Base-by-base conservation (phyloP, 139 green algal genomes). In the Auxenochlorella pyrenoidosa region DNA sequence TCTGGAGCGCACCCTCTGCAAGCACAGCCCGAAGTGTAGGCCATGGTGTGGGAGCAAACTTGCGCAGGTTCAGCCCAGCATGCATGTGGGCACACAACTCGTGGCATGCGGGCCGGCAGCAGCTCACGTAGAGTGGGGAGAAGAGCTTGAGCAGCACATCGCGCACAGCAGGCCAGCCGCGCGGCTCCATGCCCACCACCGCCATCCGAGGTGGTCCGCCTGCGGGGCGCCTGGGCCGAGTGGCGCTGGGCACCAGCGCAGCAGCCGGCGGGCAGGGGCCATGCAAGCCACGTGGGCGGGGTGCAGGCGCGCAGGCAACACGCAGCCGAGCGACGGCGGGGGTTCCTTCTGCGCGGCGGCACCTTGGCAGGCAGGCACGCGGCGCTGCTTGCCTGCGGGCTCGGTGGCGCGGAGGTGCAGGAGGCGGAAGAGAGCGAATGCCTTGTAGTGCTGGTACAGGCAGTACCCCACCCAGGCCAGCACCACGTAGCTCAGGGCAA, bases 401-500 rank as follows among this genome's bases (percentile, higher is more conserved):
- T 18, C 3, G 44, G 75, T 41, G 43, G 22, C 44, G 21, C 54
- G 78, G n/a, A 71, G 54, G 78, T 83, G 54, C 3, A 51, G n/a
- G 26, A 83, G 51, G 51, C 78, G 78, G 43, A 83, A n/a, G 10
- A 83, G 32, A 13, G 54, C 78, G 22, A 38, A 83, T 2, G 78
- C 72, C n/a, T 70, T 70, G 78, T 83, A 83, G 78, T 83, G 78
- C 78, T 70, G 51, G 51, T 38, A 38, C 54, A 83, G 51, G 19
- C 30, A 44, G 32, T 38, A 72, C 32, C n/a, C 54, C n/a, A 34
- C 51, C n/a, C 60, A 44, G 5, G 34, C 51, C n/a, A 83, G 78
- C n/a, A 83, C 78, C 2, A 71, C 13, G 54, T 83, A 83, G 21
- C 78, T 83, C 30, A 83, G 78, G 5, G 51, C 78, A n/a, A 70